Evolutionary conservation across 768 basidiomycete genomes (phyloP).

Genomic region (Crassisporium funariophilum): DNA sequence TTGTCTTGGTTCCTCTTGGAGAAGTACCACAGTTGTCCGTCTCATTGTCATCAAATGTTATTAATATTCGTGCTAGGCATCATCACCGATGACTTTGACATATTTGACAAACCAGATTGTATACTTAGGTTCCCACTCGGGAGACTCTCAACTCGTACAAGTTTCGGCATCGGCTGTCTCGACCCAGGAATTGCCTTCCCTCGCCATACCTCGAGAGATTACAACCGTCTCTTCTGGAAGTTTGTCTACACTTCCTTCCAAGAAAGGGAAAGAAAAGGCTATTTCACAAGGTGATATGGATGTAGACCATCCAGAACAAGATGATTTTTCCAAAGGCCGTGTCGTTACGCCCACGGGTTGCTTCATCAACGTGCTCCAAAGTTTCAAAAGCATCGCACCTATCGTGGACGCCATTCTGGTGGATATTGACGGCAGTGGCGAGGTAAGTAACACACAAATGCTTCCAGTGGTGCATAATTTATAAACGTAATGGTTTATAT

Average conservation of each 20-base stretch:
- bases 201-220: conserved; percentile 55
- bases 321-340: conserved; percentile 37
- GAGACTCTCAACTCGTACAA: conserved; percentile 76
- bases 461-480: neutral
- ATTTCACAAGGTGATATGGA: conserved; percentile 36
- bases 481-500: conserved; percentile 2
- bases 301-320: conserved; percentile 31
- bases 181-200: conserved; percentile 40
- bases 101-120: conserved; percentile 71
- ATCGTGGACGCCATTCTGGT: conserved; percentile 80
- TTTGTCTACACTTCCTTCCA: conserved; percentile 26
- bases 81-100: conserved; percentile 69
- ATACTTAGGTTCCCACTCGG: conserved; percentile 81
- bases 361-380: conserved; percentile 62
- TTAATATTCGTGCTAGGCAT: conserved; percentile 46
- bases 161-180: conserved; percentile 53
- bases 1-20: conserved; percentile 69
- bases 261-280: conserved; percentile 43
- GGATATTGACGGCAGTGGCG: conserved; percentile 70
- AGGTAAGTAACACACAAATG: conserved; percentile 43
- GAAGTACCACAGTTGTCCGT: conserved; percentile 48
- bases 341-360: conserved; percentile 56
- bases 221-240: conserved; percentile 39
- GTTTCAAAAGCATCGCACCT: conserved; percentile 78
- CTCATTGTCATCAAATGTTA: neutral